Base-by-base conservation (phyloP, 495 filamentous ascomycete species). In the Xylaria nigripes region DNA sequence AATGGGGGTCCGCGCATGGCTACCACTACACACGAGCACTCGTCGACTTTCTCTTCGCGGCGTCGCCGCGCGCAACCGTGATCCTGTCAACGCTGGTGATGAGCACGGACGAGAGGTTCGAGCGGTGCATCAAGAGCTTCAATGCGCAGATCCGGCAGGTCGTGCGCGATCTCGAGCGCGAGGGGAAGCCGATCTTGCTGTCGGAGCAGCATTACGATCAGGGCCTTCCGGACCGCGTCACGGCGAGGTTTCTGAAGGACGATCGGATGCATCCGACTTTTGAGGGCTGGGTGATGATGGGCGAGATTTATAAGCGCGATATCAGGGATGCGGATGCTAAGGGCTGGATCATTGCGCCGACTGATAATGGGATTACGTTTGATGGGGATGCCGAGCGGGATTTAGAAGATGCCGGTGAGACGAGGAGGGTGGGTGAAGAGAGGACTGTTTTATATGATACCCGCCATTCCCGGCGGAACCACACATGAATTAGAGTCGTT, bases 251-350 rank as follows among this genome's bases (percentile, higher is more conserved):
- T 60, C 57, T 67, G 60, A 49, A 51, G 15, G 2, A 13, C 27
- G 59, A 65, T 42, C 40, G 60, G 36, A 56, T 60, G 51, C 75
- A 76, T 49, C 75, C 74, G 4, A 75, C 69, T 13, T 69, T 76
- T 49, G 50, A 45, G 18, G 73, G 73, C 0, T 78, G 76, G 57
- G 55, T 58, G 30, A 70, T 71, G 60, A 76, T 78, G 73, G 74
- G 68, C n/a, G 60, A 62, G 23, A 66, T 70, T 45, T 77, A 68
- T 62, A 66, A 62, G 41, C 55, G 64, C 59, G 70, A 64, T 7
- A 70, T 77, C 36, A 38, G 61, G 53, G 53, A 65, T n/a, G 68
- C 64, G 6, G 59, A 67, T 27, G 44, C 45, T 13, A 64, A 64
- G n/a, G 70, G 68, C 24, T 72, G 73, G 63, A 51, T 76, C 22